Evolutionary conservation across 345 rosid genomes (phyloP), one percentile per base, ranked within the genome.

Genomic region (Hibiscus tridactylites): DNA sequence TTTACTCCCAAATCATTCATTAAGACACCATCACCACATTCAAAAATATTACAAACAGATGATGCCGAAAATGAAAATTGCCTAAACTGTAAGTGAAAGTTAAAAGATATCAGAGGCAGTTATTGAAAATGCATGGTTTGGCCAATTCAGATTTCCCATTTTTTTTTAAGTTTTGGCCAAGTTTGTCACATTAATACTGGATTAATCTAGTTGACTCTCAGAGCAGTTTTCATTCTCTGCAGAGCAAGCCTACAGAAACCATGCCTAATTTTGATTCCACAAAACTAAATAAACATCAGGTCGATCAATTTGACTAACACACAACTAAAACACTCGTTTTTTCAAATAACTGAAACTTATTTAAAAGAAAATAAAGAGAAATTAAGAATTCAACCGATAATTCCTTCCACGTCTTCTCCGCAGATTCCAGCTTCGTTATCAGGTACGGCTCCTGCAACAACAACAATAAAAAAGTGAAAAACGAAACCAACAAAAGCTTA

Each of bases 371-470:
- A 17, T 39, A 37, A 33, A 33, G 8, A 16, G 9, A 53, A 64
- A 63, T 16, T 9, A 28, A 61, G 61, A 70, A 69, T 31, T 88
- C 19, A 78, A 94, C 98, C 71, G 98, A 90, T 63, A 94, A 75
- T 54, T 94, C 98, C 71, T 91, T 90, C 97, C 98, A 91, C 4
- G 98, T 94, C 79, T 85, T 94, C 87, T 88, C 97, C 1, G 97
- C 97, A 49, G 97, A 91, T 77, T 94, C 91, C 83, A 94, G 87
- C 83, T 94, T 94, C 35, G 79, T 82, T 58, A 88, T 73, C 79
- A 94, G 77, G 70, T 86, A 88, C 5, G 97, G 92, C 80, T 91
- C 98, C 97, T 93, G 83, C 73, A 76, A 73, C 58, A 65, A 16
- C 61, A 52, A 65, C 2, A 68, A 17, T 10, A 16, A 64, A 71